A percentile compares a stretch with the other conserved stretches of the same genome.
phyloP scores from a whole-genome alignment of 306 rosid genomes.

The Albizia julibrissin region DNA sequence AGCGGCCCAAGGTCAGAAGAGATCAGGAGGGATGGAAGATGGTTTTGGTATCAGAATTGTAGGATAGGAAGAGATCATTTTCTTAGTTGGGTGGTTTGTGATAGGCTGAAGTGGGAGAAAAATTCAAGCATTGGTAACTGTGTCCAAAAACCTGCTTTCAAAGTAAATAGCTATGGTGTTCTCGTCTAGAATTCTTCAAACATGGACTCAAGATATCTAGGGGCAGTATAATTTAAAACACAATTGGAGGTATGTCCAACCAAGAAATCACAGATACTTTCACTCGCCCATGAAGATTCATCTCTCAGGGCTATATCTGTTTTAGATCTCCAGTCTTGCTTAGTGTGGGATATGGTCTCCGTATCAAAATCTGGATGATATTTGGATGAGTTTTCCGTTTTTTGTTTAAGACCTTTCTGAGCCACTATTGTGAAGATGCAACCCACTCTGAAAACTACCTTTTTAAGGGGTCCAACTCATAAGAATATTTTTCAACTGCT shows the following conservation, averaged over 20 bases:
- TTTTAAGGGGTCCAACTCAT: neutral
- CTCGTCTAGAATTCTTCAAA: neutral
- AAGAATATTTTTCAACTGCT: neutral
- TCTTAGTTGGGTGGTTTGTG: neutral
- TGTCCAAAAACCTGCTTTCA: neutral
- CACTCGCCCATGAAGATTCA: neutral
- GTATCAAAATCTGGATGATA: neutral
- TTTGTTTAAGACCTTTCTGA: neutral
- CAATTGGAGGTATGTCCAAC: neutral
- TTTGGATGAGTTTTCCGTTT: neutral
- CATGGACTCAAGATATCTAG: neutral
- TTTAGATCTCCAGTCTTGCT: neutral
- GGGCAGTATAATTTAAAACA: neutral
- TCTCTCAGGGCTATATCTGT: neutral
- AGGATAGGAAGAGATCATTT: neutral
- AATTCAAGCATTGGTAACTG: neutral
- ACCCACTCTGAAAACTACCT: neutral
- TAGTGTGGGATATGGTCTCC: neutral
- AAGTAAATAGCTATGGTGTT: neutral
- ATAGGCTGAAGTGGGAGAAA: neutral
- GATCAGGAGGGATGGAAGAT: neutral
- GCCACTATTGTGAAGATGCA: neutral
- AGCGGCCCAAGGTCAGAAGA: neutral
- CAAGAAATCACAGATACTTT: neutral
- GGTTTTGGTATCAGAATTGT: neutral